A percentile compares a stretch with the other conserved stretches of the same genome.
Conservation (phyloP, 306 rosid genomes). For the Dryas drummondii region DNA sequence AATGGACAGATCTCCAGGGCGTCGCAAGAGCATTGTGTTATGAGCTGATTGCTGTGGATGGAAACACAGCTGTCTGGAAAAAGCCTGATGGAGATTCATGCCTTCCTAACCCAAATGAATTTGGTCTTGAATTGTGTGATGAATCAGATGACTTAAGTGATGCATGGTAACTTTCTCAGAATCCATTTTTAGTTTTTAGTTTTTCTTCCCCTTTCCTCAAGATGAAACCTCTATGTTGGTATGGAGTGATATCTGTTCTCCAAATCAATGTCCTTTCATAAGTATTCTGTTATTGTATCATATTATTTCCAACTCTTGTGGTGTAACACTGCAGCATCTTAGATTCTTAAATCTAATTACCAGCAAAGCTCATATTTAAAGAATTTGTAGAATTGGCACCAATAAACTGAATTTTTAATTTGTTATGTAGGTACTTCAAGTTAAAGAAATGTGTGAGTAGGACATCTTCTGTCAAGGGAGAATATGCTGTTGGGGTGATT, state of each 20-base stretch:
- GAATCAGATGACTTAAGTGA: constrained; percentile 71
- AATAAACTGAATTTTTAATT: constrained; percentile 7
- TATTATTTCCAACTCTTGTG: background rate
- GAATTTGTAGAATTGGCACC: constrained; percentile 23
- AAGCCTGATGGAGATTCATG: constrained; percentile 72
- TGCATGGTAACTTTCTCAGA: constrained; percentile 69
- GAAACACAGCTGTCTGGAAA: constrained; percentile 93
- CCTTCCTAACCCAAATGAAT: constrained; percentile 83
- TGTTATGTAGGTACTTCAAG: constrained; percentile 71
- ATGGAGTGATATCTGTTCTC: background rate
- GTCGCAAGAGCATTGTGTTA: constrained; percentile 94
- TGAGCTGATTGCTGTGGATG: constrained; percentile 87
- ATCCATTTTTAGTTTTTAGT: background rate
- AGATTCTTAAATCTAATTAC: background rate
- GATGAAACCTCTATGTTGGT: background rate
- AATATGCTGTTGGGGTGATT: constrained; percentile 64
- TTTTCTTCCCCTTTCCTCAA: background rate
- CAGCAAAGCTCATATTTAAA: constrained; percentile 10
- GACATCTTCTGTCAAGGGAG: constrained; percentile 65
- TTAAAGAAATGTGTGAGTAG: constrained; percentile 76
- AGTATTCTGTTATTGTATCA: background rate
- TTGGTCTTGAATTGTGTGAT: constrained; percentile 72
- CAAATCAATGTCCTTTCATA: background rate
- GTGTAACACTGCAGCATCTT: background rate
- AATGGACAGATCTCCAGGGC: constrained; percentile 96